phyloP scores from a whole-genome alignment of 2,329 filamentous ascomycete species.

The Cladosporium cucumerinum region DNA sequence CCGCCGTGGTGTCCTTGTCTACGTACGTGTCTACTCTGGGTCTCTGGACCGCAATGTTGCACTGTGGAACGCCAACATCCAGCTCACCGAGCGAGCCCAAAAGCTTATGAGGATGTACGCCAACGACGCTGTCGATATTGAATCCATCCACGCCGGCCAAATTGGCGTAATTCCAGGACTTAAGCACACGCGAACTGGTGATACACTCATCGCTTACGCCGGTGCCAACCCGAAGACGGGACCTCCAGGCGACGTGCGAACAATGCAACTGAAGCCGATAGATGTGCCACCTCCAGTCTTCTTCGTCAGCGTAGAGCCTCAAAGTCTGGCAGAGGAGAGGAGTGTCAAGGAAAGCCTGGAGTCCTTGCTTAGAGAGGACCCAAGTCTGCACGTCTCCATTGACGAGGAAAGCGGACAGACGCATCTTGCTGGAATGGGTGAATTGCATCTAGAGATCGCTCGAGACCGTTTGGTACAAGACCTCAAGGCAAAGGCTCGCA shows the following conservation, averaged over 20 bases:
- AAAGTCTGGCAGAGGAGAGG: conserved; percentile 75
- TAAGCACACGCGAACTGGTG: conserved; percentile 87
- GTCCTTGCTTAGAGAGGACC: conserved; percentile 83
- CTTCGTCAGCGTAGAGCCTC: conserved; percentile 86
- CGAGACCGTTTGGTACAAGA: conserved; percentile 82
- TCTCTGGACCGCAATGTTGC: conserved; percentile 68
- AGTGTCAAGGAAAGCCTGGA: conserved; percentile 72
- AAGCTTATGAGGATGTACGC: conserved; percentile 87
- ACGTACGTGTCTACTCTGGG: conserved; percentile 88
- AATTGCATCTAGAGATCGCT: conserved; percentile 91
- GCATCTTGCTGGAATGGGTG: conserved; percentile 91
- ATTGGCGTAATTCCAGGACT: conserved; percentile 91
- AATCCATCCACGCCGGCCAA: conserved; percentile 76
- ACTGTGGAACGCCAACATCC: conserved; percentile 84
- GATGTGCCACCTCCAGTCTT: conserved; percentile 91
- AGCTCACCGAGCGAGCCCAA: conserved; percentile 73
- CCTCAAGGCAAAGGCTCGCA: conserved; percentile 78
- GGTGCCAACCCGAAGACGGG: conserved; percentile 58
- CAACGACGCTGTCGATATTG: conserved; percentile 78
- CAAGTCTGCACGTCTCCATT: conserved; percentile 77
- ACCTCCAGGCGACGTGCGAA: conserved; percentile 66
- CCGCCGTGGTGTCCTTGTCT: conserved; percentile 81
- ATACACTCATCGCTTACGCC: conserved; percentile 77
- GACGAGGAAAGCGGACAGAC: conserved; percentile 93
- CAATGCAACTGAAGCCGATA: conserved; percentile 80